Evolutionary conservation across 2,329 filamentous ascomycete species (phyloP).

Genomic region (Paecilomyces fulvus): DNA sequence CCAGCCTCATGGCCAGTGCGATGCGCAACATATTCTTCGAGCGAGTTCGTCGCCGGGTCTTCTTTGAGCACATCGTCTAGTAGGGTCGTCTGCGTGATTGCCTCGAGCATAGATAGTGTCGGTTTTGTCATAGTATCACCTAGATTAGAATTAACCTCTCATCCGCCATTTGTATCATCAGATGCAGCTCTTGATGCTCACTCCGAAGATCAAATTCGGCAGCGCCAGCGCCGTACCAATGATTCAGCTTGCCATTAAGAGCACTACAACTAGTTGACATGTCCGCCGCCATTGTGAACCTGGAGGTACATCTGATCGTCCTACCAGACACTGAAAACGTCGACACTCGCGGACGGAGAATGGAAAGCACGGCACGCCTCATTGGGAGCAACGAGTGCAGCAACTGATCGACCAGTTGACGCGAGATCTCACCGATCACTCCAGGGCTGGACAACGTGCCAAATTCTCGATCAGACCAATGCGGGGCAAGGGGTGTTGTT

Average conservation of each 20-base stretch:
- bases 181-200: conserved; percentile 12
- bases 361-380: conserved; percentile 7
- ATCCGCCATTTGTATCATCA: background rate
- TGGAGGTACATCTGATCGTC: conserved; percentile 5
- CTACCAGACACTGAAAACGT: conserved; percentile 1
- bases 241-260: conserved; percentile 14
- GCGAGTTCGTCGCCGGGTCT: conserved; percentile 65
- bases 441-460: background rate
- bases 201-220: conserved; percentile 51
- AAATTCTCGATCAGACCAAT: background rate
- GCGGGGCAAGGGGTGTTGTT: background rate
- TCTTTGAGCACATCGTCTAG: conserved; percentile 78
- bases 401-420: background rate
- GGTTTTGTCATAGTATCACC: conserved; percentile 67
- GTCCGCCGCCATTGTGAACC: conserved; percentile 13
- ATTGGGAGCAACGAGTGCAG: conserved; percentile 1
- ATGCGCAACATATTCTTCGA: conserved; percentile 66
- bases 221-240: conserved; percentile 40
- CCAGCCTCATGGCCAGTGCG: conserved; percentile 68
- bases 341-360: conserved; percentile 1
- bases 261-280: conserved; percentile 11
- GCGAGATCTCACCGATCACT: background rate
- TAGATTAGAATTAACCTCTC: conserved; percentile 15
- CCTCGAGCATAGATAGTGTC: conserved; percentile 70
- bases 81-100: conserved; percentile 65